Conservation (phyloP, 331 rosid genomes). For the Malus hybrid region DNA sequence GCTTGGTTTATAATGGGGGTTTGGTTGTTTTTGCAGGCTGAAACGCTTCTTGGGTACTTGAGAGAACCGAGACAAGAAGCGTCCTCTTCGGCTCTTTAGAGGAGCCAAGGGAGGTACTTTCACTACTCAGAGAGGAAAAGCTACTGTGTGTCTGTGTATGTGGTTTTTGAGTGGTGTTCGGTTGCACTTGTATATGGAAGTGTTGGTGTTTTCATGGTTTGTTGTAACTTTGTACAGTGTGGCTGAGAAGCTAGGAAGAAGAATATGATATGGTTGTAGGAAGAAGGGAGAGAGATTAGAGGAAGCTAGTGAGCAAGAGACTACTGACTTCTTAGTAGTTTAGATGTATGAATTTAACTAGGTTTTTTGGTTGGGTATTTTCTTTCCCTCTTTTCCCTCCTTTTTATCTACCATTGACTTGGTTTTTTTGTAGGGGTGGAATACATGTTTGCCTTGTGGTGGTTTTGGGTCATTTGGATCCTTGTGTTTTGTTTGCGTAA, state of each 20-base stretch:
- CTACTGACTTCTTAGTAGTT: conserved; percentile 37
- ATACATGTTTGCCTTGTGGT: conserved; percentile 27
- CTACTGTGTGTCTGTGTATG: conserved; percentile 11
- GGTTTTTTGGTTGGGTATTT: conserved; percentile 31
- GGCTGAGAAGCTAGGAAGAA: conserved; percentile 35
- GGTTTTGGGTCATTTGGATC: conserved; percentile 31
- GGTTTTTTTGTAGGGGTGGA: conserved; percentile 27
- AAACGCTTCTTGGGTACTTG: conserved; percentile 81
- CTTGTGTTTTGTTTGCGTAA: conserved; percentile 31
- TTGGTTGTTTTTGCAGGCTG: conserved; percentile 61
- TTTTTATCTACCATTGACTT: conserved; percentile 12
- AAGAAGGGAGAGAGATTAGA: conserved; percentile 29
- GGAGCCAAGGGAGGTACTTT: conserved; percentile 9
- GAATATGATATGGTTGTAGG: conserved; percentile 11
- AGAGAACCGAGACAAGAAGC: conserved; percentile 96
- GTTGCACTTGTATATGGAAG: conserved; percentile 42
- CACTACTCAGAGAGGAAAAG: conserved; percentile 34
- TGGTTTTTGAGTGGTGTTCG: conserved; percentile 10
- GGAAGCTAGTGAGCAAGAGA: conserved; percentile 38
- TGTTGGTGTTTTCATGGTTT: conserved; percentile 27
- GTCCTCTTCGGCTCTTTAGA: conserved; percentile 58
- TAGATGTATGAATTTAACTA: conserved; percentile 55
- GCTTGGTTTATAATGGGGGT: conserved; percentile 1
- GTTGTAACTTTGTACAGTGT: conserved; percentile 57
- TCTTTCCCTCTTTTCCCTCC: conserved; percentile 7